Evolutionary conservation across 2,329 filamentous ascomycete genomes (phyloP), one percentile per base, ranked within the genome.

Genomic region (Pseudogymnoascus sp.): DNA sequence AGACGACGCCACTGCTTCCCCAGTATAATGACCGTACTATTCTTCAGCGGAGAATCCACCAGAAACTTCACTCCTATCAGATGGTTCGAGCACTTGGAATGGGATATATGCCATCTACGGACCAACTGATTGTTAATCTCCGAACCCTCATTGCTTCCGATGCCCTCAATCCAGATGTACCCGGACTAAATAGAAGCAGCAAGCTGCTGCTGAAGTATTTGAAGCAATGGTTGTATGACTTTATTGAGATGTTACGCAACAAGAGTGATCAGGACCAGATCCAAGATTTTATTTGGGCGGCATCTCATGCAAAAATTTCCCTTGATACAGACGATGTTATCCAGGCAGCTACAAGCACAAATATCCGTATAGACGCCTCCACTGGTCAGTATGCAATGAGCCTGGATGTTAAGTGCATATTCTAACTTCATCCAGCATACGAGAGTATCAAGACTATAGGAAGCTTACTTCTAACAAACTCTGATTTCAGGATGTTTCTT

Each of bases 1-100:
- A 74, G 59, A 69, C 66, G 19, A 64, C 92, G 71, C 92, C 92
- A 66, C 82, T 96, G 63, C 85, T 96, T 59, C 90, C 92, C 64
- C 88, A 87, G 70, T 95, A 95, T 80, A 81, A 86, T 70, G 89
- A 96, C 75, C 90, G 95, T 70, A 96, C 93, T 0, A 78, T 81
- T 33, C 78, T 93, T 62, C 90, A 96, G 81, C 82, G 86, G 59
- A 81, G 86, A 70, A 82, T 96, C 64, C 90, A 93, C 72, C 87
- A 93, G 75, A 97, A 96, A 80, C 83, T 98, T 65, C 93, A 96
- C 77, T 88, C 88, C 26, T 97, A 96, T 73, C 91, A 96, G 79
- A 96, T 96, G 89, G 74, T 92, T 28, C 84, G 90, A 61, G 93
- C 93, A 62, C 75, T 97, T 8, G 84, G 84, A 1, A 85, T 90